These are phyloP conservation scores for Sclerotinia borealis DNA, from an alignment of 2,329 filamentous ascomycete genomes.

Conservation along the genomic window DNA sequence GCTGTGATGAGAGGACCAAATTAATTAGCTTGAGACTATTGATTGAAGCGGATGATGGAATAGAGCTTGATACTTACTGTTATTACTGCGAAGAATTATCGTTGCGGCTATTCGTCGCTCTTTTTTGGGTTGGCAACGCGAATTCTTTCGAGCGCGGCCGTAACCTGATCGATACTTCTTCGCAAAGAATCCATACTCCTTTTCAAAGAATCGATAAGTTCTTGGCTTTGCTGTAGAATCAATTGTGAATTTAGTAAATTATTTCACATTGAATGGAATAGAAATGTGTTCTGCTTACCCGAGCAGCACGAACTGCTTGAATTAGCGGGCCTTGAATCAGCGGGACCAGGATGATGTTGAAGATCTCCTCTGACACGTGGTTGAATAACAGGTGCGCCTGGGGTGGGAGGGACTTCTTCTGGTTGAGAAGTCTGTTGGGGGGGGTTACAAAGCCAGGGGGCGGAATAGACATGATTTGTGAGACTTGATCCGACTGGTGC, in stretches of 20 bases:
- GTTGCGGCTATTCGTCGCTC: too few species aligned
- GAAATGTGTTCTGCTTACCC: background rate
- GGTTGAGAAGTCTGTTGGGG: too few species aligned
- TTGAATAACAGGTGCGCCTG: too few species aligned
- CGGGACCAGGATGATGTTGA: too few species aligned
- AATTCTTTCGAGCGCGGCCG: background rate
- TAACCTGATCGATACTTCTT: background rate
- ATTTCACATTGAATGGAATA: background rate
- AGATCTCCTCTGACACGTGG: background rate
- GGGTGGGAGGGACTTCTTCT: background rate
- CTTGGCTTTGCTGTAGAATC: background rate
- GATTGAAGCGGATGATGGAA: background rate
- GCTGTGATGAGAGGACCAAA: background rate
- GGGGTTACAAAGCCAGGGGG: background rate
- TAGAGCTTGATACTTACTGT: background rate
- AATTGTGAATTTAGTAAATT: background rate
- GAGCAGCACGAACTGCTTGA: too few species aligned
- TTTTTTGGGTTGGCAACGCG: background rate
- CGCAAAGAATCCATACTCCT: background rate
- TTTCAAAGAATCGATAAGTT: too few species aligned
- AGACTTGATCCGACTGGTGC: accelerated
- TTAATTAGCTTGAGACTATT: background rate
- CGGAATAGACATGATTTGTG: accelerated
- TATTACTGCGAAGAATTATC: background rate
- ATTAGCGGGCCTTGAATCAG: too few species aligned